phyloP scores from a whole-genome alignment of 352 stramenopile genomes.

The Pythium rishiriense region DNA sequence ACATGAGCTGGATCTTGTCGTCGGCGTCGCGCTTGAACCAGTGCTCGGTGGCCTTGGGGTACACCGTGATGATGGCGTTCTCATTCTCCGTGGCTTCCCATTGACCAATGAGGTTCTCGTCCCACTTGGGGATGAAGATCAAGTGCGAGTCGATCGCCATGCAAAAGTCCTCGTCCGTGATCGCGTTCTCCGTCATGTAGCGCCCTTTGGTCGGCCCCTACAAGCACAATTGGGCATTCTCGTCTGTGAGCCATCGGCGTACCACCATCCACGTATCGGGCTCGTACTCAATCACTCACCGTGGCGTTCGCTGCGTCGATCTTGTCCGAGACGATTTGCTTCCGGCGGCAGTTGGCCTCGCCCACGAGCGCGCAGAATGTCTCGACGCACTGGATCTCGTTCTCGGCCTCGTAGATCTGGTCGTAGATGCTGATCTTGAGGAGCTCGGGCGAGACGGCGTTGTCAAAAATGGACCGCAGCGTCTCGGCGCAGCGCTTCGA shows the following conservation, averaged over 20 bases:
- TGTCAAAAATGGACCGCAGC: slow-evolving; percentile 79
- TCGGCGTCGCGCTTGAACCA: slow-evolving; percentile 51
- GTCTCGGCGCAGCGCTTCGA: slow-evolving; percentile 76
- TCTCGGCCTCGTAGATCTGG: slow-evolving; percentile 68
- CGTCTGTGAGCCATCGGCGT: too few relatives aligned
- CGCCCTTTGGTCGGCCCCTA: slow-evolving; percentile 69
- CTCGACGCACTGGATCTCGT: slow-evolving; percentile 67
- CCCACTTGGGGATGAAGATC: slow-evolving; percentile 75
- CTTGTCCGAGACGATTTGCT: slow-evolving; percentile 66
- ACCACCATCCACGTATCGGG: too few relatives aligned
- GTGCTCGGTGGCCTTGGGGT: slow-evolving; percentile 75
- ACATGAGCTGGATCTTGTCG: slow-evolving; percentile 77
- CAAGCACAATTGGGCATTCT: not conserved
- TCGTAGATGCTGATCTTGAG: slow-evolving; percentile 67
- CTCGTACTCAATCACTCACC: too few relatives aligned
- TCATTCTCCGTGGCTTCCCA: slow-evolving; percentile 72
- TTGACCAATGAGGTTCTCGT: slow-evolving; percentile 69
- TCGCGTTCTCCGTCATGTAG: slow-evolving; percentile 76
- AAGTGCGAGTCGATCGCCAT: slow-evolving; percentile 82
- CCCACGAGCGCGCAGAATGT: slow-evolving; percentile 70
- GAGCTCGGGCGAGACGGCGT: slow-evolving; percentile 54
- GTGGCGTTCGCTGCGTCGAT: slow-evolving; percentile 71
- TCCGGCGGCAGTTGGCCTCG: slow-evolving; percentile 52
- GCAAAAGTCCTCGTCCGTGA: slow-evolving; percentile 80
- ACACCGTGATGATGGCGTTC: slow-evolving; percentile 81